Evolutionary conservation across 805 yeast genomes (phyloP).

Genomic region (Millerozyma miso): DNA sequence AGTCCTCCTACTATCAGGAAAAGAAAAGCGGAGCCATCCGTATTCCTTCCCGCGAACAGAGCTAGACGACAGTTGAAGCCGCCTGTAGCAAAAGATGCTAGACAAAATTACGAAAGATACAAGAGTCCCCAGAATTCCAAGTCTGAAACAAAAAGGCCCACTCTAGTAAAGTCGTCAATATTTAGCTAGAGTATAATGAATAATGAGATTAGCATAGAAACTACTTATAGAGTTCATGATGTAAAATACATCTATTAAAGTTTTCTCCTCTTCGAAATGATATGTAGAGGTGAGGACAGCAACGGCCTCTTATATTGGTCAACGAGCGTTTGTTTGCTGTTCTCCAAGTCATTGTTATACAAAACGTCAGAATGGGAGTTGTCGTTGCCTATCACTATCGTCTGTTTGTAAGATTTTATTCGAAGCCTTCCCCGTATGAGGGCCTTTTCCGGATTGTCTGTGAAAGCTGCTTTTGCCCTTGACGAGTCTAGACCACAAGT

Average conservation of each 20-base stretch:
- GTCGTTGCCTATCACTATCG: conserved; percentile 50
- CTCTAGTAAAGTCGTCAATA: conserved; percentile 27
- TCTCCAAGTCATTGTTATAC: conserved; percentile 18
- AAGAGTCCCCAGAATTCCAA: conserved; percentile 5
- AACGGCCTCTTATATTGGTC: not conserved
- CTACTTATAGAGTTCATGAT: conserved; percentile 1
- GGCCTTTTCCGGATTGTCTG: conserved; percentile 58
- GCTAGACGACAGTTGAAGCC: conserved; percentile 4
- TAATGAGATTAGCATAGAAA: not conserved
- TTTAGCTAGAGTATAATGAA: conserved; percentile 13
- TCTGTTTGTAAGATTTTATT: conserved; percentile 72
- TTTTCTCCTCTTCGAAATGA: not conserved
- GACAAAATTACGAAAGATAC: conserved; percentile 6
- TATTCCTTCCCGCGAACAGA: conserved; percentile 9
- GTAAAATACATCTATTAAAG: conserved; percentile 1
- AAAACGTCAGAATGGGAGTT: conserved; percentile 24
- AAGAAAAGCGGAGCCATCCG: conserved; percentile 13
- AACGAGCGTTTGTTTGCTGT: not conserved
- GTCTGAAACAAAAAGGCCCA: conserved; percentile 13
- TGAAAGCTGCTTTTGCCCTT: conserved; percentile 56
- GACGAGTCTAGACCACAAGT: conserved; percentile 68
- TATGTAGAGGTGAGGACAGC: not conserved
- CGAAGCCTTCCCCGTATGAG: conserved; percentile 74
- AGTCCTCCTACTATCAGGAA: not conserved
- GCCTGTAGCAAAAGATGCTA: conserved; percentile 5